phyloP scores from a whole-genome alignment of 1,284 basidiomycete species.

The Papiliotrema nemorosa region DNA sequence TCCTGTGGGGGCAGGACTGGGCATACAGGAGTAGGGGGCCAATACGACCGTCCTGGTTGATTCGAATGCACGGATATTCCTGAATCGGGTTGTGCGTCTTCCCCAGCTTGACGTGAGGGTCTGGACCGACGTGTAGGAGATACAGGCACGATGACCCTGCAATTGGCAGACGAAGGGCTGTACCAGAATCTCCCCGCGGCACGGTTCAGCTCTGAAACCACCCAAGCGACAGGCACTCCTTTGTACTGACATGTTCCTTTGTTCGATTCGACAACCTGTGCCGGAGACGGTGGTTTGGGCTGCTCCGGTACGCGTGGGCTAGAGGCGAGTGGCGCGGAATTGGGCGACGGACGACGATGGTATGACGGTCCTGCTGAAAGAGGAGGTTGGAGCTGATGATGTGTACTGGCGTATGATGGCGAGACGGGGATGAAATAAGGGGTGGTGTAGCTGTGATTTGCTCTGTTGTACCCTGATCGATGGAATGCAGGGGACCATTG shows the following conservation, averaged over 20 bases:
- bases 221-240: constrained; percentile 34
- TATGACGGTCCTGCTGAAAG: not conserved
- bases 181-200: constrained; percentile 40
- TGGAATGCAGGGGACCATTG: not conserved
- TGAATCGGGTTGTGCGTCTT: not conserved
- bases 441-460: not conserved
- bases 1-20: not conserved
- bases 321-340: not conserved
- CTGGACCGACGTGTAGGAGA: not conserved
- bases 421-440: not conserved
- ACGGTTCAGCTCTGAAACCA: constrained; percentile 35
- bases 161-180: constrained; percentile 35
- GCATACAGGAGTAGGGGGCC: constrained; percentile 16
- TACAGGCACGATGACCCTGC: constrained; percentile 38
- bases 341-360: not conserved
- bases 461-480: not conserved
- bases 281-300: not conserved
- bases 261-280: not conserved
- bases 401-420: not conserved
- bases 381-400: not conserved
- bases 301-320: not conserved
- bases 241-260: constrained; percentile 4
- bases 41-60: constrained; percentile 14
- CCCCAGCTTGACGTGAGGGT: not conserved
- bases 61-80: constrained; percentile 12